Evolutionary conservation across 2,329 filamentous ascomycete genomes (phyloP).

Genomic region (Fusarium tupiense): DNA sequence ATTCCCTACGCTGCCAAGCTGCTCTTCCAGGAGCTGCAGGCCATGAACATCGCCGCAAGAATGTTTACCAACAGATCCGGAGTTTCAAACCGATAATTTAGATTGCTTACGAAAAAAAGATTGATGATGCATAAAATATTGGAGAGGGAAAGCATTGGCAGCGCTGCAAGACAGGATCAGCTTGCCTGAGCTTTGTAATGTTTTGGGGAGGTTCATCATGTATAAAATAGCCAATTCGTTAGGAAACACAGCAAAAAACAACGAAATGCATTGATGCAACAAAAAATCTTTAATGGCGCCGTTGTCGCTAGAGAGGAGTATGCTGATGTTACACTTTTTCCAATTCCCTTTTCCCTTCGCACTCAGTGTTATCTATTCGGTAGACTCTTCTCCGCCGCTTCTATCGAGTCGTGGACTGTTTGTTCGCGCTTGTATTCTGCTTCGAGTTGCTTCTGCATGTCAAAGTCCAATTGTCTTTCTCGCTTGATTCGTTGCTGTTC

Average conservation of each 20-base stretch:
- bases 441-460: constrained; percentile 86
- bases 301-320: constrained; percentile 21
- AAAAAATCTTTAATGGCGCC: neutral
- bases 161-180: constrained; percentile 11
- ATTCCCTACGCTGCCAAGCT: constrained; percentile 98
- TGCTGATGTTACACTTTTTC: constrained; percentile 16
- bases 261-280: constrained; percentile 36
- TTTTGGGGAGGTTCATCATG: constrained; percentile 23
- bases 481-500: constrained; percentile 91
- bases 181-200: constrained; percentile 39
- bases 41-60: constrained; percentile 97
- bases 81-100: constrained; percentile 71
- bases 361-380: constrained; percentile 39
- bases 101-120: constrained; percentile 31
- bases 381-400: constrained; percentile 36
- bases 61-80: constrained; percentile 93
- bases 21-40: constrained; percentile 95
- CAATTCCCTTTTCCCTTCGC: neutral
- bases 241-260: constrained; percentile 36
- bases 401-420: constrained; percentile 66
- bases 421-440: constrained; percentile 91
- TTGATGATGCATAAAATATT: constrained; percentile 21
- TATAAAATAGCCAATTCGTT: constrained; percentile 32
- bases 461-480: constrained; percentile 93
- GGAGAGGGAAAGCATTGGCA: constrained; percentile 1